Conservation (phyloP, 2,329 filamentous ascomycete species). For the Exophiala mesophila region DNA sequence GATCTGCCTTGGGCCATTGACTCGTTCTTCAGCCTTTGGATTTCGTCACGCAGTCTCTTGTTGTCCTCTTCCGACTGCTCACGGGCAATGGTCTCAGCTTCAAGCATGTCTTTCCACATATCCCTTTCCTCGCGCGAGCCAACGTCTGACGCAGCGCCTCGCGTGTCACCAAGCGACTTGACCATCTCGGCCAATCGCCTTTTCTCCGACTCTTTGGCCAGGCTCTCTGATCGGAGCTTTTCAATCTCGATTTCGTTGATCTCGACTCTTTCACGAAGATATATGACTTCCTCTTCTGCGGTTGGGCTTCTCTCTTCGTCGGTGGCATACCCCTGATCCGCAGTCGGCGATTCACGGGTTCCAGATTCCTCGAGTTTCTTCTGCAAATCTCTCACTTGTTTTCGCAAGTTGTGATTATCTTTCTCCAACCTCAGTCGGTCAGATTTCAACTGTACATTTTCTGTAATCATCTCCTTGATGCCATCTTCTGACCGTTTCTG, state of each 20-base stretch:
- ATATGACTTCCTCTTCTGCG: slow-evolving; percentile 78
- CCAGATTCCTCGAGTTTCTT: slow-evolving; percentile 59
- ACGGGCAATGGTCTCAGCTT: slow-evolving; percentile 81
- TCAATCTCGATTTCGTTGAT: slow-evolving; percentile 81
- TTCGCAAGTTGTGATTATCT: slow-evolving; percentile 78
- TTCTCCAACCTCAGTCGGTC: slow-evolving; percentile 83
- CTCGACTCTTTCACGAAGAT: slow-evolving; percentile 78
- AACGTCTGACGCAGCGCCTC: slow-evolving; percentile 45
- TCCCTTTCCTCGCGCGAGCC: slow-evolving; percentile 54
- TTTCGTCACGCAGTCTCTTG: slow-evolving; percentile 73
- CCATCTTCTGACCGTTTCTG: slow-evolving; percentile 93
- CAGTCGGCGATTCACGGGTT: slow-evolving; percentile 40
- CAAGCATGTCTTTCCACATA: slow-evolving; percentile 91
- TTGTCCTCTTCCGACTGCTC: slow-evolving; percentile 91
- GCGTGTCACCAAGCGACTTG: slow-evolving; percentile 55
- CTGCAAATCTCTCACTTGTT: slow-evolving; percentile 80
- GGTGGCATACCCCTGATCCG: slow-evolving; percentile 45
- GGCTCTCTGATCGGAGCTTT: slow-evolving; percentile 68
- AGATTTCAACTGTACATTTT: slow-evolving; percentile 93
- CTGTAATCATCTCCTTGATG: slow-evolving; percentile 95
- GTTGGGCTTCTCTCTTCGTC: slow-evolving; percentile 51
- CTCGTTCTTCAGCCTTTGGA: slow-evolving; percentile 61
- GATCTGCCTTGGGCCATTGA: slow-evolving; percentile 29
- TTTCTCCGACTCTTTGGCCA: slow-evolving; percentile 79
- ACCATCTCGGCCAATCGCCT: slow-evolving; percentile 79